Percentiles rank a stretch among this genome's conserved stretches.
These are phyloP conservation scores for Pyronema omphalodes DNA, from an alignment of 495 filamentous ascomycete species.

Conservation along the genomic window DNA sequence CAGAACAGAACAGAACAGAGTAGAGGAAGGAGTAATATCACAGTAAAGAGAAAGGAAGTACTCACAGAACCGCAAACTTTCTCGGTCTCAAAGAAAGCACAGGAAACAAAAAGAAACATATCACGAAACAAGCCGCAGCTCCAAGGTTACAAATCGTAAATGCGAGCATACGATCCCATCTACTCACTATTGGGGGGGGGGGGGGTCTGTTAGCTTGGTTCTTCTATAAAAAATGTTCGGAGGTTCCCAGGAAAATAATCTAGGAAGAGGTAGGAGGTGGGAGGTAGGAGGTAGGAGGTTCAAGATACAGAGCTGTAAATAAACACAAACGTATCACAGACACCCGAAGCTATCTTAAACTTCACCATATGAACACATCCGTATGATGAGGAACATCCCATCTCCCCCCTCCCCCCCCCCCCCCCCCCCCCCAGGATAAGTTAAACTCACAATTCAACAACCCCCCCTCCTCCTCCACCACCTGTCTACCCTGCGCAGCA, in stretches of 20 bases:
- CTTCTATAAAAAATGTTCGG: slow-evolving; percentile 2
- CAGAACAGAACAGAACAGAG: too few relatives aligned
- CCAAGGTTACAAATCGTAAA: slow-evolving; percentile 85
- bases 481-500: too few relatives aligned
- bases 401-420: slow-evolving; percentile 17
- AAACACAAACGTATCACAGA: too few relatives aligned
- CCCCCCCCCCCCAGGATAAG: not conserved
- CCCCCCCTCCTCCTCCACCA: slow-evolving; percentile 89
- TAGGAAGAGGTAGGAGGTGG: too few relatives aligned
- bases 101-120: slow-evolving; percentile 80
- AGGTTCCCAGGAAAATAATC: slow-evolving; percentile 5
- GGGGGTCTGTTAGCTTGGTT: slow-evolving; percentile 23
- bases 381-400: too few relatives aligned
- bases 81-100: slow-evolving; percentile 57
- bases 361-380: too few relatives aligned
- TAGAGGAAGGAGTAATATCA: not conserved
- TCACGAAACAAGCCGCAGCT: slow-evolving; percentile 74
- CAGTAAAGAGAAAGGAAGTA: slow-evolving; percentile 27
- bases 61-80: slow-evolving; percentile 95
- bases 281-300: too few relatives aligned
- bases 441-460: slow-evolving; percentile 85
- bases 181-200: slow-evolving; percentile 70
- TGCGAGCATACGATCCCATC: slow-evolving; percentile 88
- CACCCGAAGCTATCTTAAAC: too few relatives aligned
- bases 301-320: too few relatives aligned